Conservation (phyloP, 2,329 filamentous ascomycete genomes). For the Penicillium sp. region DNA sequence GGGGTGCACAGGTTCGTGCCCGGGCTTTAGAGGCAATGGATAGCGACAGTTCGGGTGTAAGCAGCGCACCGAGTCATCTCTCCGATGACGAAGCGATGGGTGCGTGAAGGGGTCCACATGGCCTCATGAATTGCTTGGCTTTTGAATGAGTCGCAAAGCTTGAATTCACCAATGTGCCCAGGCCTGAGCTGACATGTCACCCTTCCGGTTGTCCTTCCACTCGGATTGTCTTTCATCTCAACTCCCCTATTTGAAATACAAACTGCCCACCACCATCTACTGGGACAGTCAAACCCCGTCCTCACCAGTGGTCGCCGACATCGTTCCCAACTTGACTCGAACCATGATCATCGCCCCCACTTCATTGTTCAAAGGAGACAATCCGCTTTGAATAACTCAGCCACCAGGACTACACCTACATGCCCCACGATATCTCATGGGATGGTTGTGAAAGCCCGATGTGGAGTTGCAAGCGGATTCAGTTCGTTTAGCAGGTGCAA, state of each 20-base stretch:
- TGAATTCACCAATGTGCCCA: neutral
- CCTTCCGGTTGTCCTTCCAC: neutral
- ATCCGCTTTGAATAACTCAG: neutral
- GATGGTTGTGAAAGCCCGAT: neutral
- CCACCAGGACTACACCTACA: neutral
- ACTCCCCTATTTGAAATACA: neutral
- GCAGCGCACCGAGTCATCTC: slow-evolving; percentile 41
- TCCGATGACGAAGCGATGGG: slow-evolving; percentile 40
- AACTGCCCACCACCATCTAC: neutral
- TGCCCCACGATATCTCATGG: neutral
- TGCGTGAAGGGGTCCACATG: slow-evolving; percentile 22
- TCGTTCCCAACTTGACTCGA: neutral
- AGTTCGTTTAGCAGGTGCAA: neutral
- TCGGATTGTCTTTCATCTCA: neutral
- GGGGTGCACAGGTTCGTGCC: slow-evolving; percentile 48
- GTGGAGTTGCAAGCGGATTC: neutral
- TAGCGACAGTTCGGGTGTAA: slow-evolving; percentile 39
- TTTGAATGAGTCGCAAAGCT: neutral
- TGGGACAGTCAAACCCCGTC: neutral
- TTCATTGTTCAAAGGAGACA: neutral
- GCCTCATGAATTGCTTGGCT: neutral
- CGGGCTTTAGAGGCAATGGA: slow-evolving; percentile 29
- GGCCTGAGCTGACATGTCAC: neutral
- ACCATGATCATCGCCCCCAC: neutral
- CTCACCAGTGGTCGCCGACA: neutral